These are phyloP conservation scores for Hymenoscyphus infarciens DNA, from an alignment of 2,329 filamentous ascomycete species.

Conservation along the genomic window DNA sequence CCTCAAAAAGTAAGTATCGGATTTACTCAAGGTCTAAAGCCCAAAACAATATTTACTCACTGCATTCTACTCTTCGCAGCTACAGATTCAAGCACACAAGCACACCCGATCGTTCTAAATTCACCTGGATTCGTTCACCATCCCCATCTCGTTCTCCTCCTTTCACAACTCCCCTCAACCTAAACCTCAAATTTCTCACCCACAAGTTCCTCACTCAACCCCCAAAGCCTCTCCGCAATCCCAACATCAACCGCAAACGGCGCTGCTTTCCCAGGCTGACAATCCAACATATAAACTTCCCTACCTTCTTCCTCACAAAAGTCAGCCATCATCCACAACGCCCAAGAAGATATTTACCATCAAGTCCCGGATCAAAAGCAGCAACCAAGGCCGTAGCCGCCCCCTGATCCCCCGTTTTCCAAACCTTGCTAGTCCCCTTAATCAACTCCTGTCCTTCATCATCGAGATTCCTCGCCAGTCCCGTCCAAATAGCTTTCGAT, in stretches of 20 bases:
- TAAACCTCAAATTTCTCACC: slow-evolving; percentile 6
- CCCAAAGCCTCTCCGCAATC: slow-evolving; percentile 7
- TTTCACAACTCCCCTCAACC: not conserved
- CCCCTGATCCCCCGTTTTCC: slow-evolving; percentile 23
- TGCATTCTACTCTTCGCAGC: no score
- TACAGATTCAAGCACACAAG: no score
- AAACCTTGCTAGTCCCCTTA: slow-evolving; percentile 13
- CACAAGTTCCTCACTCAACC: slow-evolving; percentile 9
- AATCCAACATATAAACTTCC: not conserved
- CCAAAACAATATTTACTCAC: no score
- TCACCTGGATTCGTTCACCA: no score
- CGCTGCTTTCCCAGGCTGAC: not conserved
- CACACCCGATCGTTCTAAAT: no score
- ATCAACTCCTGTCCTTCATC: slow-evolving; percentile 17
- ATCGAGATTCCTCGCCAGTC: slow-evolving; percentile 17
- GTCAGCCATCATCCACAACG: no score
- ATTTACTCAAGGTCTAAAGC: no score
- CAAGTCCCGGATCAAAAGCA: slow-evolving; percentile 18
- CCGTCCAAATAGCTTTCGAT: slow-evolving; percentile 18
- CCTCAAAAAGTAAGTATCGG: no score
- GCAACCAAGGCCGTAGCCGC: slow-evolving; percentile 23
- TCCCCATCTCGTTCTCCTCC: no score
- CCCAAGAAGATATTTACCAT: not conserved
- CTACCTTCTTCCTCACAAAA: not conserved
- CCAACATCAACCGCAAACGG: slow-evolving; percentile 6